phyloP scores from a whole-genome alignment of 2,329 filamentous ascomycete species.

The Ophiostoma novo-ulmi region DNA sequence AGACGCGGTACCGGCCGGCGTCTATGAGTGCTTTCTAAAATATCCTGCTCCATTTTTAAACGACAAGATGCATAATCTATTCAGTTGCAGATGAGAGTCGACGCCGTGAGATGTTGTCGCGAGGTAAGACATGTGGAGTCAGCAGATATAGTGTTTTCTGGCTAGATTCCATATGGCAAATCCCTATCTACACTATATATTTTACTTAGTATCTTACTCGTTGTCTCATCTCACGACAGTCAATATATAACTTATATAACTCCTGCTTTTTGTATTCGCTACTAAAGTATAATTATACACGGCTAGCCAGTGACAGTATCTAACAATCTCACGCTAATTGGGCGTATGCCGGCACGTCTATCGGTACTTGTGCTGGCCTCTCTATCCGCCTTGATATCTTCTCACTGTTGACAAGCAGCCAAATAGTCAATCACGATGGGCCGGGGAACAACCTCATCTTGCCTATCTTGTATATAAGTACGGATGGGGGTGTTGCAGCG shows the following conservation, averaged over 20 bases:
- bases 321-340: background rate
- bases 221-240: background rate
- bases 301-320: background rate
- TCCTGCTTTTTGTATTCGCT: background rate
- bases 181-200: background rate
- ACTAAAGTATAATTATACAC: background rate
- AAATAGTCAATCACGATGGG: background rate
- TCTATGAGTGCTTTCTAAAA: background rate
- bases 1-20: constrained; percentile 28
- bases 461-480: background rate
- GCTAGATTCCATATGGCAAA: background rate
- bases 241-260: background rate
- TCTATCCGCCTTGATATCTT: background rate
- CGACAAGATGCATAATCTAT: background rate
- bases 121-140: background rate
- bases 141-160: background rate
- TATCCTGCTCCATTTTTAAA: background rate
- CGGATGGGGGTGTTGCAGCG: background rate
- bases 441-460: background rate
- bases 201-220: background rate
- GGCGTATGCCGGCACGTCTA: background rate
- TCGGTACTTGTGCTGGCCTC: background rate
- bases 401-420: background rate
- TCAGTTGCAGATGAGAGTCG: background rate
- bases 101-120: background rate